phyloP scores from a whole-genome alignment of 2,329 filamentous ascomycete genomes.

The Penicillium sp. region DNA sequence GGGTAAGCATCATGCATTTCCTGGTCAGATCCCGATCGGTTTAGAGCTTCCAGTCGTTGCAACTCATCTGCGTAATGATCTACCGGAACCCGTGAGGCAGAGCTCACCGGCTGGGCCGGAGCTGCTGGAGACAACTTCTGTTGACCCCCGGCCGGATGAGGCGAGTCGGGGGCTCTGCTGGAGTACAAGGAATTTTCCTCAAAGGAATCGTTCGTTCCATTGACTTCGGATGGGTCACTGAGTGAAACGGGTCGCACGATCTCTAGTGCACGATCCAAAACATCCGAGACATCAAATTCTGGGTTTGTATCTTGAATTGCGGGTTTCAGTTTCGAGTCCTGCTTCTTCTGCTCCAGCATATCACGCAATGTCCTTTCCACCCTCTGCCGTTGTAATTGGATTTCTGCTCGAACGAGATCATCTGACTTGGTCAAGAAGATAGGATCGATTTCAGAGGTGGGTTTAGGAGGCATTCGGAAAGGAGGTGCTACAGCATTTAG shows the following conservation, averaged over 20 bases:
- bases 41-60: conserved; percentile 44
- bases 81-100: conserved; percentile 39
- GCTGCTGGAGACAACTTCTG: conserved; percentile 36
- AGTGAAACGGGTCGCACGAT: conserved; percentile 71
- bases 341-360: conserved; percentile 69
- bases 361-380: conserved; percentile 78
- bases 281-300: conserved; percentile 72
- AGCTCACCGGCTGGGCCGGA: conserved; percentile 37
- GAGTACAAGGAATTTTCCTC: conserved; percentile 97
- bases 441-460: conserved; percentile 74
- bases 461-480: conserved; percentile 48
- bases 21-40: conserved; percentile 42
- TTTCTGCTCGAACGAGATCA: conserved; percentile 78
- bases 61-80: conserved; percentile 42
- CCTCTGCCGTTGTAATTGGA: conserved; percentile 76
- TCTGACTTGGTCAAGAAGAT: conserved; percentile 85
- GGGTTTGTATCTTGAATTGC: conserved; percentile 57
- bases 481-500: conserved; percentile 35
- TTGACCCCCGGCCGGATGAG: conserved; percentile 51
- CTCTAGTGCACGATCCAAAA: conserved; percentile 70
- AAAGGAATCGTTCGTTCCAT: conserved; percentile 75
- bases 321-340: conserved; percentile 54
- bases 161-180: conserved; percentile 80
- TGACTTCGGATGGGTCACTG: conserved; percentile 55
- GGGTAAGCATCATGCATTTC: conserved; percentile 46